phyloP scores from a whole-genome alignment of 306 rosid species.

The Quercus suber region DNA sequence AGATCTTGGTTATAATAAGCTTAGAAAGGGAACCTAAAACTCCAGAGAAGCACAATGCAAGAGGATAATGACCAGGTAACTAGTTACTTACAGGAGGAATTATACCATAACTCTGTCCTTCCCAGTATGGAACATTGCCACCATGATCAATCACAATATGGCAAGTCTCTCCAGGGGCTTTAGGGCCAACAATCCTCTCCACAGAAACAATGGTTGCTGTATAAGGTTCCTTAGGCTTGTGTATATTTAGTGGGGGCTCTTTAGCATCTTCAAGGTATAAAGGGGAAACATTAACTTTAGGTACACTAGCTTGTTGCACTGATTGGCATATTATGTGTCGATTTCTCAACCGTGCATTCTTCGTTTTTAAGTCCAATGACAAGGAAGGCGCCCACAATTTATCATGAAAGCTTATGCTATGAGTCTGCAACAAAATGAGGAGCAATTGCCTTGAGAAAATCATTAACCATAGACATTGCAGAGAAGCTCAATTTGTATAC shows the following conservation, averaged over 20 bases:
- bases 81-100: conserved; percentile 82
- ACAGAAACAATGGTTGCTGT: conserved; percentile 93
- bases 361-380: conserved; percentile 49
- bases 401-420: conserved; percentile 43
- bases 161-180: conserved; percentile 98
- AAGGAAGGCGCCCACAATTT: conserved; percentile 54
- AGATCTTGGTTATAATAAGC: conserved; percentile 3
- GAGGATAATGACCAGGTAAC: not conserved
- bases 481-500: conserved; percentile 6
- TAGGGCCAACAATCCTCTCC: conserved; percentile 88
- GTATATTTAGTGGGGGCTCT: conserved; percentile 73
- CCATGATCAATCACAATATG: conserved; percentile 94
- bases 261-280: conserved; percentile 61
- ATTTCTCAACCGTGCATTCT: conserved; percentile 36
- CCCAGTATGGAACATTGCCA: conserved; percentile 98
- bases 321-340: conserved; percentile 63
- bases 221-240: conserved; percentile 89
- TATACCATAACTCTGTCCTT: conserved; percentile 97
- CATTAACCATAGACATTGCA: conserved; percentile 12
- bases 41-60: not conserved
- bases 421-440: conserved; percentile 46
- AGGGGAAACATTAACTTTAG: conserved; percentile 75
- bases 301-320: conserved; percentile 76
- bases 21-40: not conserved
- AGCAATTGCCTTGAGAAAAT: conserved; percentile 11